Percentiles rank a stretch among this genome's conserved stretches.
These are phyloP conservation scores for Heritiera fomes DNA, from an alignment of 345 rosid species.

Conservation along the genomic window DNA sequence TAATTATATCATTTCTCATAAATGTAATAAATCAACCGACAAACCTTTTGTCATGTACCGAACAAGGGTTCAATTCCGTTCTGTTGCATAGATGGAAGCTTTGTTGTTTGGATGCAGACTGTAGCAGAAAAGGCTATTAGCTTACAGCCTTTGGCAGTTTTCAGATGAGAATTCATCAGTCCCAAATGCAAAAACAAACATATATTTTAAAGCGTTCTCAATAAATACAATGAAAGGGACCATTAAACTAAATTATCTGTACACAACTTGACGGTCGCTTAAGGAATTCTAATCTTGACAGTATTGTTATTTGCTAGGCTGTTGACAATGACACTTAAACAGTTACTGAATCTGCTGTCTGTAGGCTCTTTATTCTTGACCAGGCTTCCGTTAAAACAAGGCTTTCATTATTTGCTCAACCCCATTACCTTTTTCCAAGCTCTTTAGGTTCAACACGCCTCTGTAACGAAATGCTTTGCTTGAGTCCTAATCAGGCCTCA, in stretches of 20 bases:
- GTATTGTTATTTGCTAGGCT: not conserved
- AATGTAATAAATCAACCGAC: slow-evolving; percentile 7
- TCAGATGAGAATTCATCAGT: no score
- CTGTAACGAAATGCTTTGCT: slow-evolving; percentile 6
- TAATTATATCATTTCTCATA: not conserved
- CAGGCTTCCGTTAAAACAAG: not conserved
- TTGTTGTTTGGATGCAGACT: not conserved
- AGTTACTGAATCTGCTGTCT: not conserved
- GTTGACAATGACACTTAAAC: not conserved
- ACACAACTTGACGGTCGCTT: not conserved
- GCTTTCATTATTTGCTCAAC: slow-evolving; percentile 31
- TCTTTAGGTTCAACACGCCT: slow-evolving; percentile 1
- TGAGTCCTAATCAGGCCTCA: slow-evolving; percentile 23
- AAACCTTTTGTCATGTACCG: not conserved
- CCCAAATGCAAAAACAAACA: no score
- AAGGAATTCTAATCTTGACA: not conserved
- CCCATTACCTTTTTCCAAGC: slow-evolving; percentile 15
- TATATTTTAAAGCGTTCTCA: no score
- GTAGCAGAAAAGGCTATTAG: not conserved
- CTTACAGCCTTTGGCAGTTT: not conserved
- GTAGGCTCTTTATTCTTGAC: not conserved
- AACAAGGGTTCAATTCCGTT: not conserved
- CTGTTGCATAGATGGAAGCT: not conserved
- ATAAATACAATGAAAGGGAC: not conserved
- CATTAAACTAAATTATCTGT: not conserved